These are phyloP conservation scores for Planoprotostelium fungivorum DNA, from an alignment of 78 protist genomes.

Conservation along the genomic window DNA sequence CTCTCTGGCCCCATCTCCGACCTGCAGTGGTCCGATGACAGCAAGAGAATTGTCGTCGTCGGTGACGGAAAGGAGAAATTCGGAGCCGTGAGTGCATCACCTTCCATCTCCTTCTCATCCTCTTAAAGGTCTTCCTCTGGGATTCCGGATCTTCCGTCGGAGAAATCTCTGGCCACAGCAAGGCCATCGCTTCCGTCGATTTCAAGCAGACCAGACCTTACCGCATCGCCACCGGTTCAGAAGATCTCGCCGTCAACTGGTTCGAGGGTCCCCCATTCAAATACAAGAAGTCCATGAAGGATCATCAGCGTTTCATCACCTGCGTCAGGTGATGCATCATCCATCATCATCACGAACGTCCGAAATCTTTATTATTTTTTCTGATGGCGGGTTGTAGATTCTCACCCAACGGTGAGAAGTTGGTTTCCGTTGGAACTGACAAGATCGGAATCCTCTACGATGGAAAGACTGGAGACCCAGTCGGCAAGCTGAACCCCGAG, in stretches of 20 bases:
- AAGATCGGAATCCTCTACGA: slow-evolving; percentile 70
- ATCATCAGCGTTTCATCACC: slow-evolving; percentile 73
- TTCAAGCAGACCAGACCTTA: slow-evolving; percentile 83
- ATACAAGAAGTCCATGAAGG: slow-evolving; percentile 49
- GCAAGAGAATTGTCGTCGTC: slow-evolving; percentile 83
- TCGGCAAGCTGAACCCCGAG: slow-evolving; percentile 34
- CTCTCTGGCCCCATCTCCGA: slow-evolving; percentile 78
- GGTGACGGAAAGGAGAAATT: slow-evolving; percentile 89
- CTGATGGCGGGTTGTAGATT: slow-evolving; percentile 65
- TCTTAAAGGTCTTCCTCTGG: slow-evolving; percentile 55
- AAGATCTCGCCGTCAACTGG: slow-evolving; percentile 56
- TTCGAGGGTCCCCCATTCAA: slow-evolving; percentile 90
- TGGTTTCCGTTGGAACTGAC: slow-evolving; percentile 69
- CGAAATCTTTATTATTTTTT: not conserved
- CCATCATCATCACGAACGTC: not conserved
- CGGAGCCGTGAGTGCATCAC: slow-evolving; percentile 19
- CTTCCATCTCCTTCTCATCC: slow-evolving; percentile 10
- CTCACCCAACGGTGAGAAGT: slow-evolving; percentile 71
- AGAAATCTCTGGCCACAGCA: slow-evolving; percentile 83
- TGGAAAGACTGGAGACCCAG: slow-evolving; percentile 85
- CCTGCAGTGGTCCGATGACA: slow-evolving; percentile 88
- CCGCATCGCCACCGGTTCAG: slow-evolving; percentile 81
- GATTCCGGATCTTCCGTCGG: slow-evolving; percentile 89
- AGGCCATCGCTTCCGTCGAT: slow-evolving; percentile 69
- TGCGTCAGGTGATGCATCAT: slow-evolving; percentile 65